A percentile compares a stretch with the other conserved stretches of the same genome.
These are phyloP conservation scores for Bryum argenteum DNA, from an alignment of 225 moss, liverwort and hornwort species.

Conservation along the genomic window DNA sequence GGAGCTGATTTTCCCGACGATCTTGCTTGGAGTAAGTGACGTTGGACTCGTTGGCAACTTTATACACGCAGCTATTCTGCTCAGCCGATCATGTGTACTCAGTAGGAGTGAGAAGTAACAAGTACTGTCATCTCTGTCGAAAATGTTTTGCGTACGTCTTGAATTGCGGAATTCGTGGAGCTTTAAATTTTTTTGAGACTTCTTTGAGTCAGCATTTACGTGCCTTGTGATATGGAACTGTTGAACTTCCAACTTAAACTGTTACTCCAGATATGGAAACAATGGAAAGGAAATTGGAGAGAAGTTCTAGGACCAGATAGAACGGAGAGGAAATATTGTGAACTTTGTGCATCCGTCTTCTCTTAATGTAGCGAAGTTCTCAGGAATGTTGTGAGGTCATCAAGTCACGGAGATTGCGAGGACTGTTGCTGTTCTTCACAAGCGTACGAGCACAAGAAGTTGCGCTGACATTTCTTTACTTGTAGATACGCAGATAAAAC, in stretches of 20 bases:
- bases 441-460: background rate
- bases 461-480: background rate
- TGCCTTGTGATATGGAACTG: background rate
- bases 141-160: background rate
- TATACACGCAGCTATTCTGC: background rate
- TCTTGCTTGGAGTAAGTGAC: background rate
- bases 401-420: slow-evolving; percentile 9
- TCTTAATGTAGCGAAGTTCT: background rate
- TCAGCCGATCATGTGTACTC: slow-evolving; percentile 10
- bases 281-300: background rate
- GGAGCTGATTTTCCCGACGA: slow-evolving; percentile 10
- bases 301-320: background rate
- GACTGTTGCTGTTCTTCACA: slow-evolving; percentile 15
- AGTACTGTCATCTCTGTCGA: background rate
- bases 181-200: slow-evolving; percentile 5
- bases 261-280: background rate
- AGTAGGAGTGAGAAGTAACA: background rate
- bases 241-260: background rate
- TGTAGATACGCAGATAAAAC: background rate
- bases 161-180: slow-evolving; percentile 13
- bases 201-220: slow-evolving; percentile 7
- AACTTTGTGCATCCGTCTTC: background rate
- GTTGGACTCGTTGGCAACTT: background rate
- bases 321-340: slow-evolving; percentile 2
- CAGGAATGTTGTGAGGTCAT: slow-evolving; percentile 5